Conservation (phyloP, 73 alveolate genomes). For the Symbiodinium pilosum region DNA sequence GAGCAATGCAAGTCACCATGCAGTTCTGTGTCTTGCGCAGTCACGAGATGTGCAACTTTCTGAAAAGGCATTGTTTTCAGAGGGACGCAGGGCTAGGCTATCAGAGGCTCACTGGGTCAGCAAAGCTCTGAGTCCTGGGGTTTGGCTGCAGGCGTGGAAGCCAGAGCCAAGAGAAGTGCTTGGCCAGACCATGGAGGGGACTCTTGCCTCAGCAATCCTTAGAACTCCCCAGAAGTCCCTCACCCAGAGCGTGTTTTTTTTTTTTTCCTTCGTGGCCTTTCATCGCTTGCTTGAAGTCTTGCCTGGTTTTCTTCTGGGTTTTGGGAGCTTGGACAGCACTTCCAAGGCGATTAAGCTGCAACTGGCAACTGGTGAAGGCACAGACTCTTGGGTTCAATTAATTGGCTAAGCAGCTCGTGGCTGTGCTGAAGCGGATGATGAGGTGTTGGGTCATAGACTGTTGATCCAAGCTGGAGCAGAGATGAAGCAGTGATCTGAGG, state of each 20-base stretch:
- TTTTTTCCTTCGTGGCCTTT: background rate
- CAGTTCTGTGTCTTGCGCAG: too few species aligned
- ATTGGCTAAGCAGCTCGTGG: too few species aligned
- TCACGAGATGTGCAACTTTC: too few species aligned
- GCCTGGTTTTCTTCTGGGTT: too few species aligned
- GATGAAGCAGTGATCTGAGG: background rate
- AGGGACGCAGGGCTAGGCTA: too few species aligned
- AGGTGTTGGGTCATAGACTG: too few species aligned
- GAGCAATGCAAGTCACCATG: too few species aligned
- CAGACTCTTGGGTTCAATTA: slow-evolving; percentile 3
- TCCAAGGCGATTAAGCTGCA: slow-evolving; percentile 1
- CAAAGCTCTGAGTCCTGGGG: background rate
- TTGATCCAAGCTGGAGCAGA: too few species aligned
- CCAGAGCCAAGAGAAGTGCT: background rate
- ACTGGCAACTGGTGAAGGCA: slow-evolving; percentile 1
- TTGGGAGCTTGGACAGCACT: background rate
- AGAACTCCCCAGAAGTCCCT: background rate
- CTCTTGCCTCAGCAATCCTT: background rate
- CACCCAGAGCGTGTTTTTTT: background rate
- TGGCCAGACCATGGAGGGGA: slow-evolving; percentile 25
- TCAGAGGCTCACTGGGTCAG: too few species aligned
- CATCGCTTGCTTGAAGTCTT: too few species aligned
- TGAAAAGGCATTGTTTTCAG: too few species aligned
- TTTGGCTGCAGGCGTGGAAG: background rate
- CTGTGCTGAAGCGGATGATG: too few species aligned